These are phyloP conservation scores for Lophiostoma macrostomum DNA, from an alignment of 495 filamentous ascomycete genomes.

Conservation along the genomic window DNA sequence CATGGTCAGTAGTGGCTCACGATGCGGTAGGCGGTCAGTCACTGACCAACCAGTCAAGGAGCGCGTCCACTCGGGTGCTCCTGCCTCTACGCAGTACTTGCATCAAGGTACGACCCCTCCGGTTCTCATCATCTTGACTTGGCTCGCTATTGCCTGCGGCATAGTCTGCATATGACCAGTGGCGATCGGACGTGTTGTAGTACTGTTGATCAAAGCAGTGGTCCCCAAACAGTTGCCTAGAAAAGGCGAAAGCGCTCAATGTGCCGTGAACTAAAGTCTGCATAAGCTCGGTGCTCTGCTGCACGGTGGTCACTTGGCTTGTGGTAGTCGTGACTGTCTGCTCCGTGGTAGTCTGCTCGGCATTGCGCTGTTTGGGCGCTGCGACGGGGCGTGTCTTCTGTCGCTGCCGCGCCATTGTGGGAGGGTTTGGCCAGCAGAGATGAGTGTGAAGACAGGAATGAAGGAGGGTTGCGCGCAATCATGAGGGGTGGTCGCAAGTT, in stretches of 20 bases:
- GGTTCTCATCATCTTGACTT: conserved; percentile 26
- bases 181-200: conserved; percentile 20
- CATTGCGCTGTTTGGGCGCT: too few relatives aligned
- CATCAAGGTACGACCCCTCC: conserved; percentile 26
- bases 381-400: neutral
- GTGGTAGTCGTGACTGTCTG: conserved; percentile 28
- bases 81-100: conserved; percentile 41
- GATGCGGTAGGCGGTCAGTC: too few relatives aligned
- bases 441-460: too few relatives aligned
- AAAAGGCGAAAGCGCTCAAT: conserved; percentile 24
- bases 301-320: conserved; percentile 33
- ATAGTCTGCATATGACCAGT: conserved; percentile 35
- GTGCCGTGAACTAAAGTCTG: conserved; percentile 48
- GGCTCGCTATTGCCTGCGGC: conserved; percentile 24
- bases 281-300: conserved; percentile 50
- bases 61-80: conserved; percentile 40
- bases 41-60: conserved; percentile 48
- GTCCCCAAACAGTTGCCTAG: conserved; percentile 33
- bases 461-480: too few relatives aligned
- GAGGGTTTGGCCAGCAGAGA: too few relatives aligned
- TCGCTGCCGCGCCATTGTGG: too few relatives aligned
- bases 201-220: conserved; percentile 32
- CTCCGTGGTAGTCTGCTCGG: conserved; percentile 5
- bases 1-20: too few relatives aligned
- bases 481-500: too few relatives aligned